Base-by-base conservation (phyloP, 2,329 filamentous ascomycete species). In the Penicillium concentricum region DNA sequence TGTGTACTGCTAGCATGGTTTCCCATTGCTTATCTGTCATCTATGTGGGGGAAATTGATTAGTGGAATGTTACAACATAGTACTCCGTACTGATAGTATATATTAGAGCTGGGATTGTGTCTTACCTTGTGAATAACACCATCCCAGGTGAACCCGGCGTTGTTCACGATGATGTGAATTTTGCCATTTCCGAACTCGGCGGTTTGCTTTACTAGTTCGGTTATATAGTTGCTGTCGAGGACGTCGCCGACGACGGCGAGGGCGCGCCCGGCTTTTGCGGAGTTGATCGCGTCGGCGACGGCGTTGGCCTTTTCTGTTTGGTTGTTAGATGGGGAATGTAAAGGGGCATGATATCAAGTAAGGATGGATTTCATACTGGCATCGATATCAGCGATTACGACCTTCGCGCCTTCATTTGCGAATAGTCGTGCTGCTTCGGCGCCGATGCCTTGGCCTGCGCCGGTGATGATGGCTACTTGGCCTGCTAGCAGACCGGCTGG, bases 21-120 rank as follows among this genome's bases (percentile, higher is more conserved):
- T 94, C 88, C 90, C 90, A 95, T 81, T 95, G 91, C 78, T 90
- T 90, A 79, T 95, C 90, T 16, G 87, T 89, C 81, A 91, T 93
- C 82, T 84, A 47, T 44, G 22, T 13, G 48, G 30, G 16, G 32
- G 16, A 45, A 41, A 44, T 57, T 15, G 43, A 32, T 60, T 32
- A 43, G 56, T 47, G 41, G 30, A 41, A 37, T 35, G 12, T n/a
- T n/a, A n/a, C n/a, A n/a, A n/a, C n/a, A n/a, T n/a, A n/a, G n/a
- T n/a, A n/a, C n/a, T n/a, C n/a, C n/a, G n/a, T n/a, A n/a, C n/a
- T n/a, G n/a, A n/a, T n/a, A n/a, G n/a, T 28, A 2, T 22, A 12
- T 39, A 18, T 45, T 20, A 12, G 24, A 15, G 49, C 24, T n/a
- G 32, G 44, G 26, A 51, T 15, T 1, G 16, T 7, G 44, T 63